These are phyloP conservation scores for Calocybe cyanea DNA, from an alignment of 768 basidiomycete species.

Conservation along the genomic window DNA sequence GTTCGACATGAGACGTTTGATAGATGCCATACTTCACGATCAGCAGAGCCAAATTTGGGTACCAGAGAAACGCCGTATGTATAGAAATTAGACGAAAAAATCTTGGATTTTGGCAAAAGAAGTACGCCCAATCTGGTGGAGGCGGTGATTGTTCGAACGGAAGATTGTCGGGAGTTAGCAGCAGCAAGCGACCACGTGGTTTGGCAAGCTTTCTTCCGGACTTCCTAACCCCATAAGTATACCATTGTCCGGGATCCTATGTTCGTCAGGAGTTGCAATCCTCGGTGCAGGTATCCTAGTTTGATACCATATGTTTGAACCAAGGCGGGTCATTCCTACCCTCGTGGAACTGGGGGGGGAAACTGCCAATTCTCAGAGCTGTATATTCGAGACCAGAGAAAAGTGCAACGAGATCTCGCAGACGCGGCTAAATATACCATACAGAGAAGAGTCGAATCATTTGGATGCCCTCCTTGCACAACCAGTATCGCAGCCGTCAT, in stretches of 20 bases:
- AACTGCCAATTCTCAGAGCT: conserved; percentile 49
- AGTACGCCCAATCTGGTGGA: conserved; percentile 3
- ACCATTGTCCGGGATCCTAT: not conserved
- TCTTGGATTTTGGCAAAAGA: conserved; percentile 19
- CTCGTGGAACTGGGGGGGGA: conserved; percentile 48
- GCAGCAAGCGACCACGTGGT: conserved; percentile 16
- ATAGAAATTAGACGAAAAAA: conserved; percentile 16
- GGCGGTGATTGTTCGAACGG: conserved; percentile 15
- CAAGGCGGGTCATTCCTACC: conserved; percentile 48
- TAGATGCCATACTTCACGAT: conserved; percentile 1
- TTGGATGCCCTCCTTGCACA: conserved; percentile 66
- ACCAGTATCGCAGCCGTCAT: conserved; percentile 66
- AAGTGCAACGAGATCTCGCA: conserved; percentile 52
- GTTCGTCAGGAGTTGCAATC: conserved; percentile 27
- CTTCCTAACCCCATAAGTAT: conserved; percentile 6
- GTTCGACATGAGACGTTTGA: conserved; percentile 17
- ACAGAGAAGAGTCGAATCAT: conserved; percentile 38
- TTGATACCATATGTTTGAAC: not conserved
- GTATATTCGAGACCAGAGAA: conserved; percentile 78
- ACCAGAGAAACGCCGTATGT: conserved; percentile 28
- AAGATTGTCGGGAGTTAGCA: conserved; percentile 18
- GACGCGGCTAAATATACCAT: conserved; percentile 51
- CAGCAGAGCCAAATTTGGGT: conserved; percentile 14
- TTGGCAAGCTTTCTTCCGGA: not conserved
- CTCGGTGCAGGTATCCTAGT: conserved; percentile 78